These are phyloP conservation scores for Gillenia trifoliata DNA, from an alignment of 306 rosid species.

Conservation along the genomic window DNA sequence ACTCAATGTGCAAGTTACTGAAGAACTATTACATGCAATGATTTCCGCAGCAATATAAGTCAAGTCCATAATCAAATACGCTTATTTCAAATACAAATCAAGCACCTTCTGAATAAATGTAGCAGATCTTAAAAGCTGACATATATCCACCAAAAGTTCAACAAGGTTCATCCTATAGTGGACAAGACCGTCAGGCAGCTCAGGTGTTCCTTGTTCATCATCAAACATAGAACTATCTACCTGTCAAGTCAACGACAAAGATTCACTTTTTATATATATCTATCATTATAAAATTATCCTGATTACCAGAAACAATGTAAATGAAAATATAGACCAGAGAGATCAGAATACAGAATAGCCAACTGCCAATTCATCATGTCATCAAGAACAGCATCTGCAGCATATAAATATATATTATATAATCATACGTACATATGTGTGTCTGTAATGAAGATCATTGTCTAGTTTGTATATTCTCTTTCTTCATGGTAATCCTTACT, in stretches of 20 bases:
- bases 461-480: background rate
- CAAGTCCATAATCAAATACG: background rate
- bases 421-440: too few relatives aligned
- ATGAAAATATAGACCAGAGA: background rate
- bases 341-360: background rate
- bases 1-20: background rate
- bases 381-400: background rate
- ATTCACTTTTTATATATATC: constrained; percentile 7
- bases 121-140: constrained; percentile 79
- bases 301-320: background rate
- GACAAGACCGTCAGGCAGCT: constrained; percentile 83
- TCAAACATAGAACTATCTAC: constrained; percentile 61
- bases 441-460: background rate
- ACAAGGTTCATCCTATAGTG: constrained; percentile 81
- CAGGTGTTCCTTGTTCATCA: constrained; percentile 65
- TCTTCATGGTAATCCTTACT: background rate
- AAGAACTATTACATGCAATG: background rate
- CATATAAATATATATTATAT: too few relatives aligned
- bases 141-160: constrained; percentile 90
- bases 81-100: constrained; percentile 5
- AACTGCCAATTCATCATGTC: background rate
- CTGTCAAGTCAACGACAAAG: constrained; percentile 53
- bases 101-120: constrained; percentile 74
- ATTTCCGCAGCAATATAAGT: background rate
- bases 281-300: background rate